Conservation (phyloP, 805 yeast species). For the Starmera pachycereana region DNA sequence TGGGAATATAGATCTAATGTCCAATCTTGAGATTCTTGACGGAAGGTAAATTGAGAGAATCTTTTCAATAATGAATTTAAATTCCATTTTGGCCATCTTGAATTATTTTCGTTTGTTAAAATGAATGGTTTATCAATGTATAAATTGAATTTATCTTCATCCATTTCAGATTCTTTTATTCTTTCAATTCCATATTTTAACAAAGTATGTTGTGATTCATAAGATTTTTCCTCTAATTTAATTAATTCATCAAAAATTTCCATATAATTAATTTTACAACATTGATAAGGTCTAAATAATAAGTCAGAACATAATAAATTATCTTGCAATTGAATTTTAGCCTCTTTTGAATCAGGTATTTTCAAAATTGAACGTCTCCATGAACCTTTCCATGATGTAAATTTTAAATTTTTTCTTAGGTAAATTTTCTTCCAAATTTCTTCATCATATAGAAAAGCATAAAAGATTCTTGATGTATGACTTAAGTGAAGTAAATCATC, state of each 20-base stretch:
- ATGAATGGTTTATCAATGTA: conserved; percentile 60
- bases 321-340: conserved; percentile 33
- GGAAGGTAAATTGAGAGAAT: conserved; percentile 53
- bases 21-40: conserved; percentile 87
- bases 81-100: conserved; percentile 62
- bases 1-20: conserved; percentile 47
- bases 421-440: conserved; percentile 71
- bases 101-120: conserved; percentile 21
- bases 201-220: conserved; percentile 11
- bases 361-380: conserved; percentile 61
- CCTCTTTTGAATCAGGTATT: conserved; percentile 28
- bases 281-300: conserved; percentile 76
- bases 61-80: conserved; percentile 34
- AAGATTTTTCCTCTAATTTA: conserved; percentile 29
- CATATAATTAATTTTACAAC: conserved; percentile 58
- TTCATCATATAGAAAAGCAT: conserved; percentile 66
- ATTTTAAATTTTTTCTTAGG: conserved; percentile 22
- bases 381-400: conserved; percentile 57
- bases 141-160: conserved; percentile 34
- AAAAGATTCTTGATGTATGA: conserved; percentile 53
- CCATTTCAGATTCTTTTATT: conserved; percentile 33
- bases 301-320: conserved; percentile 61
- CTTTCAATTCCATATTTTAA: conserved; percentile 37
- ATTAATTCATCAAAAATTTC: conserved; percentile 38
- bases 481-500: conserved; percentile 41